Evolutionary conservation across 2,329 filamentous ascomycete species (phyloP).

Genomic region (Aphanocladium album): DNA sequence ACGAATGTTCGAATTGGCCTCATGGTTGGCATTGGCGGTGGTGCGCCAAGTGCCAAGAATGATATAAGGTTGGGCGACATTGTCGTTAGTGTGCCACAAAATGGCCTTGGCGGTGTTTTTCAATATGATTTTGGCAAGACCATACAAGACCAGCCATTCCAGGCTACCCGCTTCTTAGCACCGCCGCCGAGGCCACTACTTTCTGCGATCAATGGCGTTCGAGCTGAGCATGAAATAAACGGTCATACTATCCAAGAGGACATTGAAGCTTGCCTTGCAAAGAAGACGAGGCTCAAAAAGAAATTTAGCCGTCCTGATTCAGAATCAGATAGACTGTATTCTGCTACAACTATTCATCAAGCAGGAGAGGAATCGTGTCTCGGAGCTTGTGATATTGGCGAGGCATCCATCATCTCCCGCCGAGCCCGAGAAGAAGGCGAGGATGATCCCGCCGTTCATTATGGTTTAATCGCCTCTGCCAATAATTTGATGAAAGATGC

Average conservation of each 20-base stretch:
- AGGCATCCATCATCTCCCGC: background rate
- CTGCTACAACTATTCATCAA: background rate
- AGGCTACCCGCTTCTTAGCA: background rate
- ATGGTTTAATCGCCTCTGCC: background rate
- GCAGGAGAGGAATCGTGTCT: background rate
- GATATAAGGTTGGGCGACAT: conserved; percentile 15
- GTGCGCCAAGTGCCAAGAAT: conserved; percentile 7
- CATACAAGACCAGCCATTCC: conserved; percentile 2
- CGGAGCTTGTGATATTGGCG: background rate
- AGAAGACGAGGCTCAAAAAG: background rate
- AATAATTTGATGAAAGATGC: conserved; percentile 21
- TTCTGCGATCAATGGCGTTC: background rate
- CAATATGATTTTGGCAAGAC: conserved; percentile 13
- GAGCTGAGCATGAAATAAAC: background rate
- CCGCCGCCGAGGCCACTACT: background rate
- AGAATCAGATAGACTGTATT: background rate
- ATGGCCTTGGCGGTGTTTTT: conserved; percentile 2
- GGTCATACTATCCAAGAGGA: background rate
- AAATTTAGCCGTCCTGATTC: background rate
- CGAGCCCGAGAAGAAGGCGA: conserved; percentile 13
- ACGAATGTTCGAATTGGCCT: conserved; percentile 3
- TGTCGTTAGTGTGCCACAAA: conserved; percentile 7
- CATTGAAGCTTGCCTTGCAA: background rate
- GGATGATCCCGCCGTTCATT: conserved; percentile 12
- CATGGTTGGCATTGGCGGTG: conserved; percentile 16